Conservation (phyloP, 306 rosid genomes). For the Biancaea sappan region DNA sequence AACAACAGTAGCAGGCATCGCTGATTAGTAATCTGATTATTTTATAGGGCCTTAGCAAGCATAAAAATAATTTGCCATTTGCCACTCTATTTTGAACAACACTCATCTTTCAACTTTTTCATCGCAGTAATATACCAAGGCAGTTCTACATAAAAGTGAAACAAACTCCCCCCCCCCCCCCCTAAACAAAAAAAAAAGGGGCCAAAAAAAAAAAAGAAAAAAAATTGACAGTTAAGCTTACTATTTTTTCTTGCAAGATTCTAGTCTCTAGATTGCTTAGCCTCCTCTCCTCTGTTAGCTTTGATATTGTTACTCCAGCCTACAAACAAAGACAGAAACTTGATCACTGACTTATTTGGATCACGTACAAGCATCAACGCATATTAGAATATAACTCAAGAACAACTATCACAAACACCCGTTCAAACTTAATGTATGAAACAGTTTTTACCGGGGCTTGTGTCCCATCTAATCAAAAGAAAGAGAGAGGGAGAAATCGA, state of each 20-base stretch:
- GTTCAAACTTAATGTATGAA: constrained; percentile 24
- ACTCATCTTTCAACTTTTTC: background rate
- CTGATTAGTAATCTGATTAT: background rate
- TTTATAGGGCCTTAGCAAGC: background rate
- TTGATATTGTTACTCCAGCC: constrained; percentile 69
- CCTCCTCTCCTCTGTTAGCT: constrained; percentile 72
- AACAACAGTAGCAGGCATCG: background rate
- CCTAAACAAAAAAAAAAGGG: background rate
- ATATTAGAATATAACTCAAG: constrained; percentile 24
- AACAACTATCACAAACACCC: constrained; percentile 5
- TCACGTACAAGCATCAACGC: background rate
- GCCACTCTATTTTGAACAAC: background rate
- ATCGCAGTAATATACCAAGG: background rate
- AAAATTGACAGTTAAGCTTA: constrained; percentile 36
- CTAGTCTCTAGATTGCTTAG: constrained; percentile 57
- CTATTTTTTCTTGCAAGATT: constrained; percentile 60
- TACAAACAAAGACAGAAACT: constrained; percentile 42
- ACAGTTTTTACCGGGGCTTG: background rate
- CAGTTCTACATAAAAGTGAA: background rate
- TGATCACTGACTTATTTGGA: constrained; percentile 10
- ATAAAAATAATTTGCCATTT: constrained; percentile 2
- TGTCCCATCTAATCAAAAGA: constrained; percentile 24
- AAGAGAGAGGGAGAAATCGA: constrained; percentile 11
- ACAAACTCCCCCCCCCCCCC: no score
- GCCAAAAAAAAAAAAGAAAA: background rate